Conservation (phyloP, 2,329 filamentous ascomycete genomes). For the Fusarium bactridioides region DNA sequence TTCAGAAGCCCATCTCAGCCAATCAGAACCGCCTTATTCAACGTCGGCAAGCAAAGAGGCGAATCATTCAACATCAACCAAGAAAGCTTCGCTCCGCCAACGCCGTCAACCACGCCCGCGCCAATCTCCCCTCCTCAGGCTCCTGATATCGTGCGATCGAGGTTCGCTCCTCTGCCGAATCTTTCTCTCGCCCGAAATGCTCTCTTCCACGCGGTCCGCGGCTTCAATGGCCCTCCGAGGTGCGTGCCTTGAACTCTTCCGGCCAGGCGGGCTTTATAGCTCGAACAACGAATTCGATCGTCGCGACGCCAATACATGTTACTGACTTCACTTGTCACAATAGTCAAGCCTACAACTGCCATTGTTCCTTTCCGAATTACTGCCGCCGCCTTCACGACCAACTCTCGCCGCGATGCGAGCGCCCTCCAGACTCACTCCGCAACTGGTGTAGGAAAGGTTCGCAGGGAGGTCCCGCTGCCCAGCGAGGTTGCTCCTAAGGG, state of each 20-base stretch:
- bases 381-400: slow-evolving; percentile 70
- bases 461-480: slow-evolving; percentile 77
- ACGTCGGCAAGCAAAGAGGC: slow-evolving; percentile 39
- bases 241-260: slow-evolving; percentile 42
- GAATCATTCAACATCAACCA: slow-evolving; percentile 44
- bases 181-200: slow-evolving; percentile 49
- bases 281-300: slow-evolving; percentile 7
- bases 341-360: slow-evolving; percentile 72
- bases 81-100: slow-evolving; percentile 30
- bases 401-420: slow-evolving; percentile 70
- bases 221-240: slow-evolving; percentile 62
- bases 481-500: slow-evolving; percentile 84
- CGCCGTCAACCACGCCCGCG: slow-evolving; percentile 19
- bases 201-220: slow-evolving; percentile 59
- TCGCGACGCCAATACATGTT: slow-evolving; percentile 6
- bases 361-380: slow-evolving; percentile 70
- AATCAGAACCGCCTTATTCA: slow-evolving; percentile 46
- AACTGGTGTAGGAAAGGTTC: slow-evolving; percentile 62
- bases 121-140: slow-evolving; percentile 24
- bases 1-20: slow-evolving; percentile 11
- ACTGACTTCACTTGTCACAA: slow-evolving; percentile 3
- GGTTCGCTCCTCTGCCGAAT: slow-evolving; percentile 27
- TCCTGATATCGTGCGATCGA: slow-evolving; percentile 30
- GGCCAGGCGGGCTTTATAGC: slow-evolving; percentile 35
- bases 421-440: slow-evolving; percentile 62